phyloP scores from a whole-genome alignment of 23 red algal genomes.

The Gracilaria caudata region DNA sequence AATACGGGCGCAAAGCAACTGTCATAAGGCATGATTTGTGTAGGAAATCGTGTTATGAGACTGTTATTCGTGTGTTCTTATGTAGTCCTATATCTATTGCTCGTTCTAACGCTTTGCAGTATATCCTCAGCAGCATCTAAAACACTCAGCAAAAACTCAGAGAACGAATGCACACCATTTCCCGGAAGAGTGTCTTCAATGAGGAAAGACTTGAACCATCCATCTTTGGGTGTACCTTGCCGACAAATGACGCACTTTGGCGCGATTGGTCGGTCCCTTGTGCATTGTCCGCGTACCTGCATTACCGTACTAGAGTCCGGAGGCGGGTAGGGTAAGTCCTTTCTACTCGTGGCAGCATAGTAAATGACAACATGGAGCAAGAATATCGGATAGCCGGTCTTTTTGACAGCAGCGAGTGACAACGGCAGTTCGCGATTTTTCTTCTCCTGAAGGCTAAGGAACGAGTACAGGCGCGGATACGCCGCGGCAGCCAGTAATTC shows the following conservation, averaged over 20 bases:
- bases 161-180: slow-evolving; percentile 44
- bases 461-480: slow-evolving; percentile 60
- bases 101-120: slow-evolving; percentile 1
- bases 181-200: slow-evolving; percentile 47
- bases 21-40: background rate
- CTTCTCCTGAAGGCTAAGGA: slow-evolving; percentile 52
- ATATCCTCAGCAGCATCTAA: slow-evolving; percentile 49
- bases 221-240: slow-evolving; percentile 60
- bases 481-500: slow-evolving; percentile 47
- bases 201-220: slow-evolving; percentile 68
- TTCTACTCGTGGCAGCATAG: slow-evolving; percentile 11
- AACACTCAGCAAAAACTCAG: slow-evolving; percentile 43
- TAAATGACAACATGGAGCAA: slow-evolving; percentile 59
- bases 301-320: slow-evolving; percentile 59
- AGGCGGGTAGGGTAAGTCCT: slow-evolving; percentile 42
- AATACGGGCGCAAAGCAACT: background rate
- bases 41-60: background rate
- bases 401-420: slow-evolving; percentile 44
- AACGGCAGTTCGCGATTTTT: slow-evolving; percentile 30
- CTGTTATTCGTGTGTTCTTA: slow-evolving; percentile 10
- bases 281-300: slow-evolving; percentile 22
- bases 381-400: slow-evolving; percentile 62
- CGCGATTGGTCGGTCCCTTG: slow-evolving; percentile 47
- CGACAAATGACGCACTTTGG: slow-evolving; percentile 37
- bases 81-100: background rate